A percentile compares a stretch with the other conserved stretches of the same genome.
phyloP scores from a whole-genome alignment of 768 basidiomycete species.

The Amanita exitialis region DNA sequence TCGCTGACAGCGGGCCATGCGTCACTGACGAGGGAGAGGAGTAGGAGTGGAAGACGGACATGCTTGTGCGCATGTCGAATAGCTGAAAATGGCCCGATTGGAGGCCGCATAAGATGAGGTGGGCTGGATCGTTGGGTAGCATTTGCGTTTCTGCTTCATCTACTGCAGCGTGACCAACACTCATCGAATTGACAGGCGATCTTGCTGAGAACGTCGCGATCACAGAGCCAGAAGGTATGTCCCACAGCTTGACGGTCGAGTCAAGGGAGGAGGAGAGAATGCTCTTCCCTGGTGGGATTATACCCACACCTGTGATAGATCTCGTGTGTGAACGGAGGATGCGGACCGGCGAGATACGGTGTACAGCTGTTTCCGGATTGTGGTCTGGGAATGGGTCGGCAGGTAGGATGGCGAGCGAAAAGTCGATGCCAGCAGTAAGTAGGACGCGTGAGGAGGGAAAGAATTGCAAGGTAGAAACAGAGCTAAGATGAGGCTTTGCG shows the following conservation, averaged over 20 bases:
- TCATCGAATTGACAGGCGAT: slow-evolving; percentile 34
- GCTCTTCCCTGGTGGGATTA: slow-evolving; percentile 53
- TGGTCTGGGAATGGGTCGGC: slow-evolving; percentile 31
- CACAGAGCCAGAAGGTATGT: slow-evolving; percentile 44
- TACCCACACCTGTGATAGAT: slow-evolving; percentile 50
- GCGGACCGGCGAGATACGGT: slow-evolving; percentile 37
- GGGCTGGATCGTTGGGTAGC: slow-evolving; percentile 10
- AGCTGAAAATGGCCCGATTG: slow-evolving; percentile 44
- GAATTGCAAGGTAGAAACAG: slow-evolving; percentile 46
- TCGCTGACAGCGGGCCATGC: slow-evolving; percentile 23
- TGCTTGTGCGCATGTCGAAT: slow-evolving; percentile 42
- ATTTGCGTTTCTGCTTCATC: too few relatives aligned
- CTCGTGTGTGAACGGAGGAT: slow-evolving; percentile 58
- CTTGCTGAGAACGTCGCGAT: slow-evolving; percentile 33
- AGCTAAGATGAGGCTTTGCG: slow-evolving; percentile 39
- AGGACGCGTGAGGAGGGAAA: slow-evolving; percentile 68
- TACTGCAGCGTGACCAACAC: slow-evolving; percentile 18
- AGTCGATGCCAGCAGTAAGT: slow-evolving; percentile 60
- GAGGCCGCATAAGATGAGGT: slow-evolving; percentile 44
- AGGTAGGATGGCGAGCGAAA: slow-evolving; percentile 55
- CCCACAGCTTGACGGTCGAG: slow-evolving; percentile 63
- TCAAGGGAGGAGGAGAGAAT: slow-evolving; percentile 62
- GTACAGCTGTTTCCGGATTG: slow-evolving; percentile 15
- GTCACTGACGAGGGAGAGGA: neutral
- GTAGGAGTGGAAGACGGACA: slow-evolving; percentile 4